Evolutionary conservation across 2,329 filamentous ascomycete genomes (phyloP).

Genomic region (Zymoseptoria pseudotritici): DNA sequence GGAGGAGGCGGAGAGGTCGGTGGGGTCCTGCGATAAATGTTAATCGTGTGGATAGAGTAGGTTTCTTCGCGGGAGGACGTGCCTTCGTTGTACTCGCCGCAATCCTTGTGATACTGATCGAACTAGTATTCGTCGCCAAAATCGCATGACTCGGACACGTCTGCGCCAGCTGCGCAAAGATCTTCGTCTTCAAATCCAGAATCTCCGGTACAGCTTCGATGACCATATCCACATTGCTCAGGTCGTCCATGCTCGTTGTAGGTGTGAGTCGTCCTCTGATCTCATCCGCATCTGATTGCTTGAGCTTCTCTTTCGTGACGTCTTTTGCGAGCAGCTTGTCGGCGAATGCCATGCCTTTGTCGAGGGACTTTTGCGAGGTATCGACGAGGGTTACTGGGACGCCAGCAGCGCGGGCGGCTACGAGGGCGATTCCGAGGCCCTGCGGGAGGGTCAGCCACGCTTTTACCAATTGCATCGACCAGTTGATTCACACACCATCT

Average conservation of each 20-base stretch:
- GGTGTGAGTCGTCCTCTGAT: constrained; percentile 62
- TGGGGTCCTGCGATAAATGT: constrained; percentile 49
- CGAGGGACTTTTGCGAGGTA: constrained; percentile 71
- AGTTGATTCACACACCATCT: constrained; percentile 56
- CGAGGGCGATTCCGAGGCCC: constrained; percentile 92
- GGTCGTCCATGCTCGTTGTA: constrained; percentile 66
- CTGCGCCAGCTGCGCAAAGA: constrained; percentile 75
- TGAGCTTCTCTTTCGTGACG: constrained; percentile 77
- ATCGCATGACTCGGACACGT: constrained; percentile 80
- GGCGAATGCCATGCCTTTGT: constrained; percentile 85
- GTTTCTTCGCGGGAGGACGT: not conserved
- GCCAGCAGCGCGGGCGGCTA: constrained; percentile 75
- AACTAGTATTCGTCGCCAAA: constrained; percentile 96
- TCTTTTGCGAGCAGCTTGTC: constrained; percentile 93
- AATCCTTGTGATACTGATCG: constrained; percentile 93
- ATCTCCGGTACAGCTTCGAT: constrained; percentile 91
- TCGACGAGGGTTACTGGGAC: constrained; percentile 84
- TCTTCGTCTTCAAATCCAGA: constrained; percentile 73
- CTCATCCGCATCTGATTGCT: constrained; percentile 69
- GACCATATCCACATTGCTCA: constrained; percentile 85
- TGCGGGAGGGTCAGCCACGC: constrained; percentile 31
- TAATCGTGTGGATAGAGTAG: not conserved
- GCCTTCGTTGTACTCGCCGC: constrained; percentile 67
- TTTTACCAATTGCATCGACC: too few relatives aligned
- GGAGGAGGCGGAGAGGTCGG: constrained; percentile 70